A percentile compares a stretch with the other conserved stretches of the same genome.
Conservation (phyloP, 805 yeast species). For the Citeromyces matritensis region DNA sequence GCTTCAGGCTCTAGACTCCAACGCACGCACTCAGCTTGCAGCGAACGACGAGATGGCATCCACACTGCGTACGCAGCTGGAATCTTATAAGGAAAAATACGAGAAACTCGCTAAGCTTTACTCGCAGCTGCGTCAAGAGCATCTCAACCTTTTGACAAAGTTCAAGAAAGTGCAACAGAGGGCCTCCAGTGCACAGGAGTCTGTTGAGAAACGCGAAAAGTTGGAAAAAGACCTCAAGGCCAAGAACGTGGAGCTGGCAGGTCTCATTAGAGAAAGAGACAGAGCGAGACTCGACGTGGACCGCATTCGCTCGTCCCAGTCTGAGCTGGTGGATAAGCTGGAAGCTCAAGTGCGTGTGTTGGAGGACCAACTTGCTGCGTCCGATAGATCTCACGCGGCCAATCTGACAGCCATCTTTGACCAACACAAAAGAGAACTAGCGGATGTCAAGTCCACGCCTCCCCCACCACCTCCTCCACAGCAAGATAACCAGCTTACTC, state of each 20-base stretch:
- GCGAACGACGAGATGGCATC: constrained; percentile 63
- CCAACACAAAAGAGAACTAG: constrained; percentile 50
- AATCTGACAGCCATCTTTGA: constrained; percentile 44
- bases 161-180: constrained; percentile 74
- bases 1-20: constrained; percentile 37
- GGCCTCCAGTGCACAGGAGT: constrained; percentile 82
- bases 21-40: constrained; percentile 58
- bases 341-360: constrained; percentile 50
- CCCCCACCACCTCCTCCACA: constrained; percentile 9
- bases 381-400: constrained; percentile 48
- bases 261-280: constrained; percentile 78
- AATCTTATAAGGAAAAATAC: constrained; percentile 72
- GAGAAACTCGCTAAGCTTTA: constrained; percentile 82
- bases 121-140: constrained; percentile 86
- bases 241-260: constrained; percentile 79
- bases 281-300: constrained; percentile 77
- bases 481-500: constrained; percentile 8
- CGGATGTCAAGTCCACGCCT: constrained; percentile 24
- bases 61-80: constrained; percentile 59
- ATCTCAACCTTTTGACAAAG: constrained; percentile 60
- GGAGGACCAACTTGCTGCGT: constrained; percentile 38
- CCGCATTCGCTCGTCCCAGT: constrained; percentile 46
- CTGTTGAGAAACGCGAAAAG: constrained; percentile 69
- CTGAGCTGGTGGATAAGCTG: constrained; percentile 47
- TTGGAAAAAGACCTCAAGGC: constrained; percentile 73